Conservation (phyloP, 75 land plant species). For the Cryptomeria japonica region DNA sequence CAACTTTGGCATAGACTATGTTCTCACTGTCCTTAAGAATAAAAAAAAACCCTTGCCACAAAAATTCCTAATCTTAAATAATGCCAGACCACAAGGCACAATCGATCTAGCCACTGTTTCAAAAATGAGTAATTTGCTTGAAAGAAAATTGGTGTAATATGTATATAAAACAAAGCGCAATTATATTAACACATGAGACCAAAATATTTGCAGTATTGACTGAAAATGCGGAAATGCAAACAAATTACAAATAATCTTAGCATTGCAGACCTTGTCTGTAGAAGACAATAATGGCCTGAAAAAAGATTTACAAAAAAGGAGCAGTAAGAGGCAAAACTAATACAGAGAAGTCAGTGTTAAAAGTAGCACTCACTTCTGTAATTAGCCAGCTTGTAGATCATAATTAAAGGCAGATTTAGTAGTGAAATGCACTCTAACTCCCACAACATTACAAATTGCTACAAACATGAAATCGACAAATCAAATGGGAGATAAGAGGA, state of each 20-base stretch:
- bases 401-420: neutral
- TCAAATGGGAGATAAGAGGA: neutral
- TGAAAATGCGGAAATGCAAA: neutral
- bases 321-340: no score
- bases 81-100: no score
- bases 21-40: neutral
- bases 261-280: neutral
- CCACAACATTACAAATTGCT: neutral
- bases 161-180: neutral
- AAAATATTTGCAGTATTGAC: neutral
- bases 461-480: neutral
- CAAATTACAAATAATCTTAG: neutral
- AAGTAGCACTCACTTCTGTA: neutral
- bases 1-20: neutral
- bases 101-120: no score
- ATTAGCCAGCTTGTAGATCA: neutral
- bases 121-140: neutral
- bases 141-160: neutral
- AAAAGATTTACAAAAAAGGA: no score
- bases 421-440: neutral
- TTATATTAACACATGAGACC: neutral
- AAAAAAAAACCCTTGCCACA: no score
- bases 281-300: neutral
- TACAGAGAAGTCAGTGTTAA: neutral
- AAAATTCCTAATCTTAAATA: no score